These are phyloP conservation scores for Lactarius sp. DNA, from an alignment of 768 basidiomycete genomes.

Conservation along the genomic window DNA sequence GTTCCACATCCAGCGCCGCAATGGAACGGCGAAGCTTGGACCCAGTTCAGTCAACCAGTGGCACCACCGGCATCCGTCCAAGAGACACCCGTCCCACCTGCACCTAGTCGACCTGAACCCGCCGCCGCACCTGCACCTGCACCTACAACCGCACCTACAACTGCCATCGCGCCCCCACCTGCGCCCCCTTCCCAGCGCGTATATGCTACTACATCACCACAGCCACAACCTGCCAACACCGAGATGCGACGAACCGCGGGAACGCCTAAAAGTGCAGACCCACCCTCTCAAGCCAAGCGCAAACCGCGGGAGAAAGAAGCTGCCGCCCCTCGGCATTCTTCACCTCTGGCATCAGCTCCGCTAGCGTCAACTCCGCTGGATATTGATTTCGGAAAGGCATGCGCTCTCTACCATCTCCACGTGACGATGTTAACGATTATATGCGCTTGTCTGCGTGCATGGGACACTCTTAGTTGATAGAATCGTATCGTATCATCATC, in stretches of 20 bases:
- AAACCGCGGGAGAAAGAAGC: constrained; percentile 38
- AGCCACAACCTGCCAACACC: constrained; percentile 32
- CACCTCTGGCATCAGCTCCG: constrained; percentile 22
- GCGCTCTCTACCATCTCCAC: constrained; percentile 4
- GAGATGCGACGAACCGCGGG: constrained; percentile 31
- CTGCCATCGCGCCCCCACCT: constrained; percentile 30
- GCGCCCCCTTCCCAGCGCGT: constrained; percentile 31
- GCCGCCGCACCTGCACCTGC: constrained; percentile 27
- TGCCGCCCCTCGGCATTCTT: constrained; percentile 27
- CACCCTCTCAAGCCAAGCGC: constrained; percentile 31
- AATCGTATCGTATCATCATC: constrained; percentile 43
- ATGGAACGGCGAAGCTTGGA: constrained; percentile 27
- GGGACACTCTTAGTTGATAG: constrained; percentile 34
- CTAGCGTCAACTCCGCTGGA: constrained; percentile 28
- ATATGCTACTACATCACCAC: constrained; percentile 29
- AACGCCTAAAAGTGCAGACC: constrained; percentile 17
- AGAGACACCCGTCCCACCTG: constrained; percentile 13
- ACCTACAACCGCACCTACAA: not conserved
- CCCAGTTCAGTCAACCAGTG: constrained; percentile 18
- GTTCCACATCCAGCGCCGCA: constrained; percentile 23
- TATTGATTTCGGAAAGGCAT: constrained; percentile 43
- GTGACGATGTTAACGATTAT: not conserved
- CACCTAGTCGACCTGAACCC: constrained; percentile 15
- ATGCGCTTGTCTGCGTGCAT: not conserved
- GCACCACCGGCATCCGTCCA: constrained; percentile 14